phyloP scores from a whole-genome alignment of 345 rosid species.

The Gossypium mustelinum region DNA sequence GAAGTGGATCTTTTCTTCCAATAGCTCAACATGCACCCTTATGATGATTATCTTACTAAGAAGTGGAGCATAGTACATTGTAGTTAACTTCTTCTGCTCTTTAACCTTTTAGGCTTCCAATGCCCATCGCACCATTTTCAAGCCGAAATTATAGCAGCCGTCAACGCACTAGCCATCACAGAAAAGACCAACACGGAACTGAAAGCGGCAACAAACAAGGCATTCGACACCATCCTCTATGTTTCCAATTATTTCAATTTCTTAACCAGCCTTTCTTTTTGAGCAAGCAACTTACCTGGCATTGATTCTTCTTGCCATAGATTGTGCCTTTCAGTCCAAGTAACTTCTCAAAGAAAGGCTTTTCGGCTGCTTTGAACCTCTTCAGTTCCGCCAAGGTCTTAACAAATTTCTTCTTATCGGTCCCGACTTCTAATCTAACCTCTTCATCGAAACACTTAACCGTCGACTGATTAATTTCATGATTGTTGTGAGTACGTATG shows the following conservation, averaged over 20 bases:
- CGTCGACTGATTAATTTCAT: slow-evolving; percentile 56
- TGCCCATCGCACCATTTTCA: slow-evolving; percentile 81
- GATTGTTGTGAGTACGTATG: slow-evolving; percentile 61
- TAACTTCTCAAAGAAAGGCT: slow-evolving; percentile 73
- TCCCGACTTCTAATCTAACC: slow-evolving; percentile 20
- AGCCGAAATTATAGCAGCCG: slow-evolving; percentile 16
- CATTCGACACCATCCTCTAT: no score
- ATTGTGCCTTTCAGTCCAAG: slow-evolving; percentile 47
- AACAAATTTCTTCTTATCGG: slow-evolving; percentile 37
- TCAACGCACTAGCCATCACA: no score
- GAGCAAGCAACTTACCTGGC: slow-evolving; percentile 43
- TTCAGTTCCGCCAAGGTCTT: slow-evolving; percentile 65
- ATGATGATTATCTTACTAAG: slow-evolving; percentile 48
- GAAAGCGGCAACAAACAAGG: no score
- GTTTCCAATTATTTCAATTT: no score
- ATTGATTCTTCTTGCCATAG: slow-evolving; percentile 32
- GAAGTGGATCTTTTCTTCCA: no score
- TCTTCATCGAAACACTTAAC: slow-evolving; percentile 61
- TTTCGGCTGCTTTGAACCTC: slow-evolving; percentile 57
- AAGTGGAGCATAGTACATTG: slow-evolving; percentile 49
- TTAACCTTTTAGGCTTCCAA: slow-evolving; percentile 52
- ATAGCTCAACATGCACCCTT: no score
- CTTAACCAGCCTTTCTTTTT: no score
- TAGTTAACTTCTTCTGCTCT: slow-evolving; percentile 50
- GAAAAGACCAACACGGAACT: no score